These are phyloP conservation scores for Ascochyta viciae-villosae DNA, from an alignment of 2,329 filamentous ascomycete genomes.

Conservation along the genomic window DNA sequence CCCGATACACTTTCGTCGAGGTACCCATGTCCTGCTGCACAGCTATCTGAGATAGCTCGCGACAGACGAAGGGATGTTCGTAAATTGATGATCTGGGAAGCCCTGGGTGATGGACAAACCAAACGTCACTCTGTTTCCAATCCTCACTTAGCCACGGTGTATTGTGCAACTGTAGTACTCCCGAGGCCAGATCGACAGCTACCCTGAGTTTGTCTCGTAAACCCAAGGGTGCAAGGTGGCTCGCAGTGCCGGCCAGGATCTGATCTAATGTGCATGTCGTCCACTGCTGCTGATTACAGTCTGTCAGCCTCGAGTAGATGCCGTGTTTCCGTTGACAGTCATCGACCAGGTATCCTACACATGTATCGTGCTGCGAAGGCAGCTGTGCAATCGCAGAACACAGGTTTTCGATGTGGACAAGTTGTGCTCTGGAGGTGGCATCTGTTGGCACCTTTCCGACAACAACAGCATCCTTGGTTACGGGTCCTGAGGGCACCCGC, in stretches of 20 bases:
- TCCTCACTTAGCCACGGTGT: conserved; percentile 31
- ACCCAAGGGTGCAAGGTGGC: conserved; percentile 10
- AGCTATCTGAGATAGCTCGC: conserved; percentile 1
- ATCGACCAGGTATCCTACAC: conserved; percentile 17
- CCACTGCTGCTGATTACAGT: conserved; percentile 18
- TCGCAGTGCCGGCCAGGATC: conserved; percentile 9
- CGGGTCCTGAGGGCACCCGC: no score
- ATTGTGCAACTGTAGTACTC: conserved; percentile 30
- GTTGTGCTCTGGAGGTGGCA: not conserved
- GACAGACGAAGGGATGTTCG: conserved; percentile 28
- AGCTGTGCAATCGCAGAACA: conserved; percentile 21
- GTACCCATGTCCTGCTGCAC: not conserved
- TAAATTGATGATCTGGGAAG: conserved; percentile 12
- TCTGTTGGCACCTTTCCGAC: no score
- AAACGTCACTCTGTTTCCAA: conserved; percentile 27
- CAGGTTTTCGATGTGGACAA: conserved; percentile 21
- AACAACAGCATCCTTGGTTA: not conserved
- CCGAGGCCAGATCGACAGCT: conserved; percentile 27
- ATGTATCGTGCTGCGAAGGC: conserved; percentile 20
- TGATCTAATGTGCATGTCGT: conserved; percentile 19
- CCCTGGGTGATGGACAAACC: conserved; percentile 27
- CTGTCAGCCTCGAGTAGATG: conserved; percentile 5
- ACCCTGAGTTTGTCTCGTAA: conserved; percentile 25
- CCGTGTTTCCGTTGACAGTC: no score
- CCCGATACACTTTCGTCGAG: not conserved